Percentiles rank a stretch among this genome's conserved stretches.
Evolutionary conservation across 1,139 yeast species (phyloP).

Genomic region (Pichia sp.): DNA sequence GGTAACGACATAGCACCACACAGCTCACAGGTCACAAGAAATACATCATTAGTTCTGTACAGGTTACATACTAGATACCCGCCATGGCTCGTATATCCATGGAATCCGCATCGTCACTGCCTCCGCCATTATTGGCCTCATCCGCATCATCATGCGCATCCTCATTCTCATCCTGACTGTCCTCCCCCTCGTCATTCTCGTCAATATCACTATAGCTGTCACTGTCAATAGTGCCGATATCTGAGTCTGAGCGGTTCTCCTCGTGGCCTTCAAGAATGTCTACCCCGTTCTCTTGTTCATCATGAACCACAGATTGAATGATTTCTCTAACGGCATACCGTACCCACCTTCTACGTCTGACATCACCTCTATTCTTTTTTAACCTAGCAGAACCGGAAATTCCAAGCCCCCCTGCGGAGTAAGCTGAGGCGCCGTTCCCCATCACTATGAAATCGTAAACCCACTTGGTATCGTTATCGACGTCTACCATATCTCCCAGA

Average conservation of each 20-base stretch:
- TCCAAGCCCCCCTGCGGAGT: constrained; percentile 10
- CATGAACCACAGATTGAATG: no score
- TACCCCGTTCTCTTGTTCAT: constrained; percentile 1
- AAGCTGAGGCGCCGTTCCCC: constrained; percentile 13
- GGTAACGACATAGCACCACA: no score
- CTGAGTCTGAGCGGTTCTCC: no score
- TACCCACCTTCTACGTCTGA: constrained; percentile 28
- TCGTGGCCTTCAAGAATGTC: no score
- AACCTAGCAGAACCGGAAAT: constrained; percentile 11
- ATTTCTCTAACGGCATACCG: constrained; percentile 24
- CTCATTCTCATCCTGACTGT: background rate
- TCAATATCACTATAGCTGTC: constrained; percentile 3
- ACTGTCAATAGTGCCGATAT: constrained; percentile 3
- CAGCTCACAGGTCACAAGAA: no score
- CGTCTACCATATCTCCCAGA: constrained; percentile 44
- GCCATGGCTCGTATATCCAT: no score
- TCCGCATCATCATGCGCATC: background rate
- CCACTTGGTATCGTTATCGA: constrained; percentile 72
- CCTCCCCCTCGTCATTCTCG: background rate
- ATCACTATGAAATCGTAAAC: constrained; percentile 48
- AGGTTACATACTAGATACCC: no score
- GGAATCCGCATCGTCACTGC: no score
- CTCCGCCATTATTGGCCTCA: background rate
- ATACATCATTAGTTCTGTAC: no score
- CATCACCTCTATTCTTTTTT: constrained; percentile 22